Base-by-base conservation (phyloP, 1,284 basidiomycete genomes). In the Psilocybe mexicana region DNA sequence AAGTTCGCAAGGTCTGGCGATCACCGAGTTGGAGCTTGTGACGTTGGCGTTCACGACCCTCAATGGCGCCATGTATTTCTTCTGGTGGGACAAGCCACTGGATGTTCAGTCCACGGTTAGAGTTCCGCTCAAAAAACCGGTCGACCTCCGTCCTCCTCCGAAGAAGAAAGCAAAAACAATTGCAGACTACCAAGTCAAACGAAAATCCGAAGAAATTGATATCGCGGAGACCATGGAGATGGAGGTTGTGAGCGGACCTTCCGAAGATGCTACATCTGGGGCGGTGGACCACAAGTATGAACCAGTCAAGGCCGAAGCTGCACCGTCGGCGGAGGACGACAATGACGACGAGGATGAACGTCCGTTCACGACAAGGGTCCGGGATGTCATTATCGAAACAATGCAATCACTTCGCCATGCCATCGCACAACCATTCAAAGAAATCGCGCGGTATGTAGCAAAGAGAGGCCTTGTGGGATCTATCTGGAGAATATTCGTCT, bases 71-170 rank as follows among this genome's bases (percentile, higher is more conserved):
- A 66, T 69, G 28, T 72, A 72, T 28, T 44, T 58, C 12, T 61
- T 75, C 43, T 77, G 74, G 74, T 76, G 72, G 72, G 57, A 70
- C 42, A 77, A 78, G 51, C 76, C 75, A 2, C 61, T 71, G 12
- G 68, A 73, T 52, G 65, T 72, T 12, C 59, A 61, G 14, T 55
- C 57, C 11, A 60, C 65, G 1, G 42, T 61, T 14, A 52, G 55
- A 6, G 52, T 63, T 10, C 28, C 54, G 12, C 52, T 61, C 46
- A 48, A 35, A 35, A 23, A 35, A 18, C 28, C 28, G 2, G 10
- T 35, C 2, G n/a, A 18, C 18, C 18, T 18, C 18, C 18, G 18
- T 18, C 18, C 18, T 18, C 18, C 12, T 33, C 25, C 8, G 45
- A 10, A 3, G 7, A 26, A 2, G n/a, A 24, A 28, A 3, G 5